phyloP scores from a whole-genome alignment of 1,284 basidiomycete genomes.

The Cutaneotrichosporon daszewskae region DNA sequence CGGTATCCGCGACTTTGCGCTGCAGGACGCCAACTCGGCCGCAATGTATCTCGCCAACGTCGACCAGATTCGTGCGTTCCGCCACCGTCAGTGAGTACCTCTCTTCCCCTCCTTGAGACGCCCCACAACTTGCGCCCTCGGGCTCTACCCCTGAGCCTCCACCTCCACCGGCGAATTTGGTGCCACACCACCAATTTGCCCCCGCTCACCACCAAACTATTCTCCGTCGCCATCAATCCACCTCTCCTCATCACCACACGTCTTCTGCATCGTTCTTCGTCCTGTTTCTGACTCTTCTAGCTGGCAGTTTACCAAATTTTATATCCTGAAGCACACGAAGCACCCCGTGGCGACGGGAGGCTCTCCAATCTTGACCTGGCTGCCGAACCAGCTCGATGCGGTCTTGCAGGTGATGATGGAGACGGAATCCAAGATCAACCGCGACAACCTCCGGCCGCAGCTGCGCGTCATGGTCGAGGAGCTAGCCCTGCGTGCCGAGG shows the following conservation, averaged over 20 bases:
- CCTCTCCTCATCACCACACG: too few relatives aligned
- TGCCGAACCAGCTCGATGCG: conserved; percentile 19
- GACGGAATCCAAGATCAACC: conserved; percentile 13
- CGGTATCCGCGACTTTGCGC: conserved; percentile 14
- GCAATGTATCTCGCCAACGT: conserved; percentile 17
- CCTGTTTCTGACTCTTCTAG: too few relatives aligned
- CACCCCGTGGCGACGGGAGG: conserved; percentile 19
- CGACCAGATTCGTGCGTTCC: conserved; percentile 21
- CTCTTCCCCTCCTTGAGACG: neutral
- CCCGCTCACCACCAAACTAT: too few relatives aligned
- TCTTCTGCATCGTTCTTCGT: too few relatives aligned
- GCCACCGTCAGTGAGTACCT: conserved; percentile 18
- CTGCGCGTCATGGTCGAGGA: conserved; percentile 15
- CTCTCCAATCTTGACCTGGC: conserved; percentile 16
- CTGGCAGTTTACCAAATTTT: conserved; percentile 12
- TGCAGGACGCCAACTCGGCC: conserved; percentile 11
- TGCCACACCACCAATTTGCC: neutral
- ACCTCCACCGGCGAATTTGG: neutral
- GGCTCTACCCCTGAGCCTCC: neutral
- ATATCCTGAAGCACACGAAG: conserved; percentile 12
- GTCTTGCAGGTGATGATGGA: conserved; percentile 11
- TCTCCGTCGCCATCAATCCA: neutral
- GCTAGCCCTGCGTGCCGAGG: conserved; percentile 16
- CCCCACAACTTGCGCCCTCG: neutral
- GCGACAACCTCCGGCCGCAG: conserved; percentile 10